Conservation (phyloP, 140 eudicot genomes). For the Cichorium intybus region DNA sequence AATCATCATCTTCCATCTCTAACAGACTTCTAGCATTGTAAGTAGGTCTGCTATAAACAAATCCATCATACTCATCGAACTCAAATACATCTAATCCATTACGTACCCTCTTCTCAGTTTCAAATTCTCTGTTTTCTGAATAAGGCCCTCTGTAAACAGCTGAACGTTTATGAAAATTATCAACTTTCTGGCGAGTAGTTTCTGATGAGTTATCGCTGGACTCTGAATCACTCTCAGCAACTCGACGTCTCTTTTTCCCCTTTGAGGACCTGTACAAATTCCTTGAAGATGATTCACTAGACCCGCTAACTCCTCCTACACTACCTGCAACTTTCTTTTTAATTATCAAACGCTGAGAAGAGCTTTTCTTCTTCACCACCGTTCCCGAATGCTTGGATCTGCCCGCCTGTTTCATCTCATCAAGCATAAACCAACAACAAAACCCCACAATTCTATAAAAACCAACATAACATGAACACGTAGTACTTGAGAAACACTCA, state of each 20-base stretch:
- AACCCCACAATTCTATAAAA: constrained; percentile 13
- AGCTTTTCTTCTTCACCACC: constrained; percentile 51
- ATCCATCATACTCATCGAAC: constrained; percentile 72
- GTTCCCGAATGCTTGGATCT: constrained; percentile 40
- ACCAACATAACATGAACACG: constrained; percentile 1
- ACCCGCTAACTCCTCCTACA: constrained; percentile 11
- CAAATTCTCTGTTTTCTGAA: constrained; percentile 32
- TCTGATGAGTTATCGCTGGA: constrained; percentile 54
- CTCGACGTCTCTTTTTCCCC: constrained; percentile 45
- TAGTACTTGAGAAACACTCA: background rate
- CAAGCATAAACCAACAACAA: constrained; percentile 15
- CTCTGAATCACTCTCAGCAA: constrained; percentile 33
- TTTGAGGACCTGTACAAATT: constrained; percentile 19
- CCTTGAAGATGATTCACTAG: constrained; percentile 28
- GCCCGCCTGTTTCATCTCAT: constrained; percentile 41
- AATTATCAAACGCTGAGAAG: constrained; percentile 63
- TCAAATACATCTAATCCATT: constrained; percentile 70
- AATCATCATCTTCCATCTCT: constrained; percentile 42
- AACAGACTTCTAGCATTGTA: constrained; percentile 1
- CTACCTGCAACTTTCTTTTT: constrained; percentile 43
- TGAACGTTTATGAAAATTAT: constrained; percentile 23
- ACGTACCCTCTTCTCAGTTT: constrained; percentile 38
- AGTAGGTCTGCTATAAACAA: constrained; percentile 32
- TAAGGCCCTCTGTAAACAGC: constrained; percentile 18
- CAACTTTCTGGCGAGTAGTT: constrained; percentile 29